Evolutionary conservation across 164 flowering plant genomes (phyloP).

Genomic region (Euptelea pleiosperma): DNA sequence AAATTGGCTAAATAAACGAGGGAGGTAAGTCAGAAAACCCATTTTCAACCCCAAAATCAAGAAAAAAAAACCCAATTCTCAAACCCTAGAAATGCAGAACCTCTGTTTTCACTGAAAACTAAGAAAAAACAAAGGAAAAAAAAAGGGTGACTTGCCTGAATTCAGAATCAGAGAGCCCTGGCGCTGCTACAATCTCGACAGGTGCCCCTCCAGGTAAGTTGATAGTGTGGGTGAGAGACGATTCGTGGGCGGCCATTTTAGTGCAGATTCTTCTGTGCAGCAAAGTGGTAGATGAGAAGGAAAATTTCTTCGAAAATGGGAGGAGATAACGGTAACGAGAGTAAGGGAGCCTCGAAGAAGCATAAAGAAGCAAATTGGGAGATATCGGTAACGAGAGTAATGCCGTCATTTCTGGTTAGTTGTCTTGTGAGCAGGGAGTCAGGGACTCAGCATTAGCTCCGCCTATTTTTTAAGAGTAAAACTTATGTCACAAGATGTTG

Average conservation of each 20-base stretch:
- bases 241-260: conserved; percentile 2
- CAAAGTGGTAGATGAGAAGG: not conserved
- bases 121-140: not conserved
- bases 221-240: conserved; percentile 39
- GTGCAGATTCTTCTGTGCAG: conserved; percentile 1
- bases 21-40: not conserved
- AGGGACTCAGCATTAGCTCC: too few relatives aligned
- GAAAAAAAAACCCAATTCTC: not conserved
- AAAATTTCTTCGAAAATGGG: not conserved
- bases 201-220: conserved; percentile 43
- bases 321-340: not conserved
- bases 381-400: not conserved
- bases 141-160: conserved; percentile 47
- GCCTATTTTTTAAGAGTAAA: too few relatives aligned
- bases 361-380: not conserved
- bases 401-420: too few relatives aligned
- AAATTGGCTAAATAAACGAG: too few relatives aligned
- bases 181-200: conserved; percentile 57
- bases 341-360: not conserved
- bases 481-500: too few relatives aligned
- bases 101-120: too few relatives aligned
- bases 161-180: conserved; percentile 58
- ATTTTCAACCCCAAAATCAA: not conserved
- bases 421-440: too few relatives aligned
- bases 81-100: not conserved